phyloP scores from a whole-genome alignment of 768 basidiomycete species.

The Lyophyllum decastes region DNA sequence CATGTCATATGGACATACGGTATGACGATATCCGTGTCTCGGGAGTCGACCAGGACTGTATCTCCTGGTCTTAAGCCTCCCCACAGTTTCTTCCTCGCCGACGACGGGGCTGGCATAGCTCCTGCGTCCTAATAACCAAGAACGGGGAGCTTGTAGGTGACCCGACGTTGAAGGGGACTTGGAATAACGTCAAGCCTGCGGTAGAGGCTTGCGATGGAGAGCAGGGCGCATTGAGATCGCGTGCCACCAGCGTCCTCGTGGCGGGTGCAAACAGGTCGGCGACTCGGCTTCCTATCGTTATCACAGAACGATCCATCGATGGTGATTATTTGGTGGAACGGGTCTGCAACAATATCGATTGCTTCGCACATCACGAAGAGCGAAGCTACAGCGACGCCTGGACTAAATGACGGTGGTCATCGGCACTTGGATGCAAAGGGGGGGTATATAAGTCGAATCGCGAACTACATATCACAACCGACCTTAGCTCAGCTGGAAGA shows the following conservation, averaged over 20 bases:
- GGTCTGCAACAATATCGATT: too few species aligned
- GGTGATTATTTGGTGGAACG: not conserved
- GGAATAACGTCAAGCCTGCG: not conserved
- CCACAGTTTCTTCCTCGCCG: not conserved
- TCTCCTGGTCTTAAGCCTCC: not conserved
- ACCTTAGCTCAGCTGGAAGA: conserved; percentile 16
- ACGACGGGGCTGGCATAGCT: not conserved
- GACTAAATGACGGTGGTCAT: too few species aligned
- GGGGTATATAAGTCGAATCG: not conserved
- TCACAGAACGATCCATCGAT: not conserved
- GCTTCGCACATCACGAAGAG: too few species aligned
- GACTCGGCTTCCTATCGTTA: too few species aligned
- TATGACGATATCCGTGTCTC: conserved; percentile 1
- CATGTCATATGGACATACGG: not conserved
- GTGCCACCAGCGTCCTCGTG: not conserved
- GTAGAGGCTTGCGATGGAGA: not conserved
- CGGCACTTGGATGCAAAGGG: too few species aligned
- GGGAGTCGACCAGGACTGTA: not conserved
- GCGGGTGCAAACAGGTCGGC: not conserved
- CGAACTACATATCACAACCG: not conserved
- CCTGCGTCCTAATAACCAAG: too few species aligned
- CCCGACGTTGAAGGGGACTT: not conserved
- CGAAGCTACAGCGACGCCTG: too few species aligned
- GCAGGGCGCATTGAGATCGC: not conserved
- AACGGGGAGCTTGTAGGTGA: not conserved